phyloP scores from a whole-genome alignment of 2,329 filamentous ascomycete genomes.

The Hymenoscyphus scutula region DNA sequence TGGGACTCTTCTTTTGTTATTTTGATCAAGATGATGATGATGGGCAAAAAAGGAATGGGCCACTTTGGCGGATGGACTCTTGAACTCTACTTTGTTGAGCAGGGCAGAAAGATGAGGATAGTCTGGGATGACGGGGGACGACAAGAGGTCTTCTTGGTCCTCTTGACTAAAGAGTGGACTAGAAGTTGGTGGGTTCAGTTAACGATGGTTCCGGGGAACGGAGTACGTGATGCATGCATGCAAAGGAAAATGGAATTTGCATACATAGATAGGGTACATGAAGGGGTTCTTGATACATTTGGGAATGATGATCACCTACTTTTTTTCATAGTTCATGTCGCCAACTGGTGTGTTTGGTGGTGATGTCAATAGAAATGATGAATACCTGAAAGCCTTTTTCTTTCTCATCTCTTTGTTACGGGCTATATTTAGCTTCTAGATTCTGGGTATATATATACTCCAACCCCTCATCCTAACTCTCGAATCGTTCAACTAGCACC shows the following conservation, averaged over 20 bases:
- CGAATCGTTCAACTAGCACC: no score
- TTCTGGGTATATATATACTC: no score
- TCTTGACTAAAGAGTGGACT: no score
- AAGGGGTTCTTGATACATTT: neutral
- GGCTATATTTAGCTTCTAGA: no score
- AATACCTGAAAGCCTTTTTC: neutral
- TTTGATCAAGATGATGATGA: neutral
- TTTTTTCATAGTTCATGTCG: neutral
- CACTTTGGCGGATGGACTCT: neutral
- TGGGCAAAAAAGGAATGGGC: neutral
- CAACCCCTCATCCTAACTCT: no score
- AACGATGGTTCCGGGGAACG: neutral
- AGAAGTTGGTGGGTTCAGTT: no score
- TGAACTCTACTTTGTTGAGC: neutral
- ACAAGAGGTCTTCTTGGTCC: no score
- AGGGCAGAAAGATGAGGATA: neutral
- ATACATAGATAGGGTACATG: conserved; percentile 3
- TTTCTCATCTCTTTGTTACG: no score
- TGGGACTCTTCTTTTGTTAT: conserved; percentile 6
- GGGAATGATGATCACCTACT: neutral
- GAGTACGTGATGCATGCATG: neutral
- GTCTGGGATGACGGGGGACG: neutral
- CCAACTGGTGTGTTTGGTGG: neutral
- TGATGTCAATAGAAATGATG: neutral
- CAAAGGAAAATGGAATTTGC: neutral